phyloP scores from a whole-genome alignment of 169 alveolate species.

The Fabrea salina region DNA sequence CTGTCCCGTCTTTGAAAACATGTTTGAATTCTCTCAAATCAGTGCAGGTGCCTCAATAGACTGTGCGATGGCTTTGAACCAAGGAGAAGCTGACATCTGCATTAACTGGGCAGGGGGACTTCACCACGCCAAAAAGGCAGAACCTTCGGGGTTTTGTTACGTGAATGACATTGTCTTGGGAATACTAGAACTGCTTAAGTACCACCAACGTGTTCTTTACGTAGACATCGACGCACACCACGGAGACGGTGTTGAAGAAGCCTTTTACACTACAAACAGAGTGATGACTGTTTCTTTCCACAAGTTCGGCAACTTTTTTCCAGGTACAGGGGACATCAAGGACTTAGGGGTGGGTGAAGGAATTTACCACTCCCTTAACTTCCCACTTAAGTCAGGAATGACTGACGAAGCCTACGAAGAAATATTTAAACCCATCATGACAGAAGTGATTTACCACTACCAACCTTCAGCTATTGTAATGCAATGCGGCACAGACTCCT shows the following conservation, averaged over 20 bases:
- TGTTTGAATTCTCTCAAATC: constrained; percentile 92
- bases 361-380: constrained; percentile 94
- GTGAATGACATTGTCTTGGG: constrained; percentile 98
- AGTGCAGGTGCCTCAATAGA: constrained; percentile 97
- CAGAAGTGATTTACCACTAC: constrained; percentile 91
- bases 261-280: constrained; percentile 94
- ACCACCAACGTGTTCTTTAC: constrained; percentile 98
- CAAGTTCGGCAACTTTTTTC: constrained; percentile 98
- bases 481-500: constrained; percentile 99
- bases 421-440: constrained; percentile 89
- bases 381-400: constrained; percentile 98
- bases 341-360: constrained; percentile 95
- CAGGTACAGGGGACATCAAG: constrained; percentile 98
- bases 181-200: constrained; percentile 94
- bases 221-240: constrained; percentile 98
- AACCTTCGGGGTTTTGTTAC: constrained; percentile 98
- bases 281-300: constrained; percentile 98
- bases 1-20: constrained; percentile 96
- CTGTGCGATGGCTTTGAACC: constrained; percentile 92
- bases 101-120: constrained; percentile 98
- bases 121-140: constrained; percentile 96
- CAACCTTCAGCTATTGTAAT: constrained; percentile 97
- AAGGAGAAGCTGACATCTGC: constrained; percentile 93
- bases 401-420: constrained; percentile 92
- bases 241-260: constrained; percentile 99